These are phyloP conservation scores for Apophysomyces elegans DNA, from an alignment of 371 early-diverging fungal genomes.

Conservation along the genomic window DNA sequence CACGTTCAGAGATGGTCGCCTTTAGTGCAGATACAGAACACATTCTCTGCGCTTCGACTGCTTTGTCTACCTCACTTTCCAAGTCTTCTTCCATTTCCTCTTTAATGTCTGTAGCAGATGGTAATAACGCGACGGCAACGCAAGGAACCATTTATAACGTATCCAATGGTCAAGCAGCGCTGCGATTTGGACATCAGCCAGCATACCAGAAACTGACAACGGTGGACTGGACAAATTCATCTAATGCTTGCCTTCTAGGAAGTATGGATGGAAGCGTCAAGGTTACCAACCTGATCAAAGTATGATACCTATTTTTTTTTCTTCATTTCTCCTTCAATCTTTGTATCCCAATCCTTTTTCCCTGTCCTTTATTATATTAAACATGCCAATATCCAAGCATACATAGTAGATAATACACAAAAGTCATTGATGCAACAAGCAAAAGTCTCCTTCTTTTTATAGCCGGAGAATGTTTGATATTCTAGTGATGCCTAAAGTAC, in stretches of 20 bases:
- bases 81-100: slow-evolving; percentile 19
- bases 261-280: slow-evolving; percentile 61
- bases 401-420: too few relatives aligned
- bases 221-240: slow-evolving; percentile 63
- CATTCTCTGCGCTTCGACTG: slow-evolving; percentile 39
- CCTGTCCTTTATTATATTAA: background rate
- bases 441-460: too few relatives aligned
- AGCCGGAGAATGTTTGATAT: too few relatives aligned
- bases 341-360: background rate
- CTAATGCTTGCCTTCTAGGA: slow-evolving; percentile 60
- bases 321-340: background rate
- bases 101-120: slow-evolving; percentile 2
- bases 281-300: slow-evolving; percentile 58
- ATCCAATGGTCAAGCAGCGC: slow-evolving; percentile 42
- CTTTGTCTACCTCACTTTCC: slow-evolving; percentile 8
- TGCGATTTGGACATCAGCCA: slow-evolving; percentile 51
- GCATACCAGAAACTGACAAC: slow-evolving; percentile 48
- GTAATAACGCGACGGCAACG: slow-evolving; percentile 14
- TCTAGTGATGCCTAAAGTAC: too few relatives aligned
- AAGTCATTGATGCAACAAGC: too few relatives aligned
- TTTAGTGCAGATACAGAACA: slow-evolving; percentile 56
- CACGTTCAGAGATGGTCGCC: slow-evolving; percentile 51
- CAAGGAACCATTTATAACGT: slow-evolving; percentile 41
- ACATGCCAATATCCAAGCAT: background rate
- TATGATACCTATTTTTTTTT: slow-evolving; percentile 24